Evolutionary conservation across 2,329 filamentous ascomycete genomes (phyloP), one percentile per base, ranked within the genome.

Genomic region (Zarea fungicola): DNA sequence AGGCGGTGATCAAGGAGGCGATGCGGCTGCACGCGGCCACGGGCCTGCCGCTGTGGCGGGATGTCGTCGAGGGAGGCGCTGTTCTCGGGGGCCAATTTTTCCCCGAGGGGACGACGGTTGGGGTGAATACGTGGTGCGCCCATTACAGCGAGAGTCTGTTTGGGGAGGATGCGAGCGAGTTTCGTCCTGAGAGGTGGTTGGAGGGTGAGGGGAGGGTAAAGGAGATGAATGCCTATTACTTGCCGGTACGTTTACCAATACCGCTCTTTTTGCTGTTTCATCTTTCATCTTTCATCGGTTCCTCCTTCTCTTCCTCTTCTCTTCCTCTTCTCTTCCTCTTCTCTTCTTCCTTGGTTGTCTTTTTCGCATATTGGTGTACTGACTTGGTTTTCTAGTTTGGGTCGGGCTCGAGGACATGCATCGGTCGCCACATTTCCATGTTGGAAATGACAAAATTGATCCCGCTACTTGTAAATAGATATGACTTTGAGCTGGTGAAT

Each of bases 1-100:
- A 79, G 51, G 76, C 75, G 1, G 69, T 73, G 3, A 71, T 80
- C 32, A 77, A 77, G 44, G 77, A 80, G 56, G 71, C 72, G 0
- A 58, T 80, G 16, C 69, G 78, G 13, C 60, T 80, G 18, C 72
- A 77, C 42, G 67, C 76, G 1, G 70, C 74, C 0, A 68, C 69
- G 0, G 75, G 73, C 4, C 59, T 78, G 10, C 70, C 74, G 3
- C 59, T 79, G n/a, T 72, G 72, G 57, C 67, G 77, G 5, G 63
- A 69, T 0, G 74, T 78, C 0, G 73, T 75, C 0, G 49, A 64
- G 3, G 68, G 64, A 0, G 76, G 77, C 0, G 62, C 64, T 0
- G 64, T 66, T 6, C 63, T 80, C 6, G 63, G 63, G 2, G 64
- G 61, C 0, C 21, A 52, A 0, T 62, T 60, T 25, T 59, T 68